Evolutionary conservation across 148 eudicot species (phyloP).

Genomic region (Rhododendron ferrugineum): DNA sequence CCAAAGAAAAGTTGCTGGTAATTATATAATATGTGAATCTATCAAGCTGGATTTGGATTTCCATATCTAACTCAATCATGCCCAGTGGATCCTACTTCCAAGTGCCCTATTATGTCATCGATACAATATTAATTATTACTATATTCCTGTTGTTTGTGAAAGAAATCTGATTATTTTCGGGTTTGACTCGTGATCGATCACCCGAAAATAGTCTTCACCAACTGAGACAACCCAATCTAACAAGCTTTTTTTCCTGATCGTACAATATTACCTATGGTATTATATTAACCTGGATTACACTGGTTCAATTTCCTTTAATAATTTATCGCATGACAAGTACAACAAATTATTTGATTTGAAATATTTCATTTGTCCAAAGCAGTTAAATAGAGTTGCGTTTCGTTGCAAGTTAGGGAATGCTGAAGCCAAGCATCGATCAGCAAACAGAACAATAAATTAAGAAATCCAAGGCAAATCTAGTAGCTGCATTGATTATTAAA

Average conservation of each 20-base stretch:
- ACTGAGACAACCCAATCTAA: background rate
- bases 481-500: background rate
- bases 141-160: background rate
- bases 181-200: background rate
- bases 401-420: background rate
- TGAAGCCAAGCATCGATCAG: background rate
- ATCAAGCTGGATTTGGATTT: conserved; percentile 1
- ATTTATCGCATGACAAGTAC: background rate
- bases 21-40: background rate
- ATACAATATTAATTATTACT: background rate
- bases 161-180: background rate
- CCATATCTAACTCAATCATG: conserved; percentile 7
- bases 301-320: background rate
- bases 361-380: background rate
- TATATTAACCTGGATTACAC: background rate
- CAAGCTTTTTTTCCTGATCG: background rate
- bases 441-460: background rate
- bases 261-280: background rate
- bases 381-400: background rate
- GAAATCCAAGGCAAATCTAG: background rate
- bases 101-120: background rate
- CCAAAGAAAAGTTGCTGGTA: too few relatives aligned
- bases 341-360: background rate
- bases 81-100: conserved; percentile 2
- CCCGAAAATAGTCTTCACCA: background rate